Base-by-base conservation (phyloP, 1,284 basidiomycete species). In the Laetiporus sulphureus region DNA sequence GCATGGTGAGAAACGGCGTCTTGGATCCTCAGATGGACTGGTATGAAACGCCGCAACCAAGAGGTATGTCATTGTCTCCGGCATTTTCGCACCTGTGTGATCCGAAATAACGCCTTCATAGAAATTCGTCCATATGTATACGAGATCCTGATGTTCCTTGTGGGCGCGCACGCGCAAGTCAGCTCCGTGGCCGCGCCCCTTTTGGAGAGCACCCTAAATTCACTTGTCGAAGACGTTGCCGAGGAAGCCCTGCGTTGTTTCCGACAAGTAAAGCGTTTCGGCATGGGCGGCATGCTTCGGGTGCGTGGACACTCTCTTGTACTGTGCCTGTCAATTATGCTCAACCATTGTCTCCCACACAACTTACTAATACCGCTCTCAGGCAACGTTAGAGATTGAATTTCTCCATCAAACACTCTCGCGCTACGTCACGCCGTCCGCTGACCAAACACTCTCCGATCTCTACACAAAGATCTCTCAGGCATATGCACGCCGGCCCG, bases 361-460 rank as follows among this genome's bases (percentile, higher is more conserved):
- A 27, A 2, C 15, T 40, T 16, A 41, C 51, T 41, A 32, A 46
- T 37, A 16, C 21, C 23, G 22, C 10, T 12, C 36, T 19, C 55
- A 96, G 86, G 95, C 96, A 2, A 99, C 96, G 2, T 79, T 99
- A 22, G 96, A 99, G 65, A 97, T 98, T 53, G 96, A 99, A 65
- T 99, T 98, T 67, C 81, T 98, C 66, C 94, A 99, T 63, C 95
- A 98, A 66, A 94, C 90, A 4, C 72, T 99, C 30, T 79, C 84
- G 22, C 82, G 85, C 47, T 95, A 94, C 61, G 86, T 98, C 34
- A 88, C 88, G 3, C 70, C 83, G 0, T 59, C 74, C 4, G 90
- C 95, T 4, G 87, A 89, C 40, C 77, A 79, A 56, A 87, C 80
- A 33, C 74, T 99, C 20, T 88, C 90, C 32, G 83, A 93, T 45